Evolutionary conservation across 257 asterid genomes (phyloP), one percentile per base, ranked within the genome.

Genomic region (Solanum paucissectum): DNA sequence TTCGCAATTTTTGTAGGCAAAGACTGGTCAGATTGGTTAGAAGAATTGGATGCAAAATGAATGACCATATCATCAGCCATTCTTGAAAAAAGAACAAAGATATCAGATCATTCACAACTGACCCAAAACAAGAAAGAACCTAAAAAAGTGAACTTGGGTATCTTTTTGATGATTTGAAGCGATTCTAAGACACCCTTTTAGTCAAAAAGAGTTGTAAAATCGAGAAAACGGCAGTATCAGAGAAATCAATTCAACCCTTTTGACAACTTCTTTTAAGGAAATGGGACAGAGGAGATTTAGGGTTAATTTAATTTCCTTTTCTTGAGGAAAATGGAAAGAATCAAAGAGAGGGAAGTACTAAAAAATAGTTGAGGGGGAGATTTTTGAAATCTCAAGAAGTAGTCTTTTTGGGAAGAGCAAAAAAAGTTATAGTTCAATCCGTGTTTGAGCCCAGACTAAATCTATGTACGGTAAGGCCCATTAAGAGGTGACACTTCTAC

Each of bases 11-110:
- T 97, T 5, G 93, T 89, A 55, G 97, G 90, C 87, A 91, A 42
- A 83, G 93, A 90, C 64, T 97, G 98, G 89, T 96, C 98, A 13
- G 99, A 95, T 86, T 94, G 99, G 87, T 96, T 94, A 23, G 99
- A 97, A 44, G 99, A 97, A 91, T 95, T 97, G 87, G 99, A 96
- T 11, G 98, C 87, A 84, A 97, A 94, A 87, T 95, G 96, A 27
- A 94, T 66, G 64, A 96, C 86, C 94, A 96, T 33, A 88, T 96
- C 98, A 34, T 97, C 99, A 72, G 95, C 92, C 98, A 97, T 97
- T 90, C 55, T 46, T 46, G 20, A 20, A 73, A 32, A 84, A 55
- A 62, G 4, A 40, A n/a, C 33, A 66, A 84, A 84, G 33, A 40
- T 84, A 27, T 21, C 82, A 66, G 87, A 68, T 40, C 38, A 85